Evolutionary conservation across 768 basidiomycete species (phyloP), one percentile per base, ranked within the genome.

Genomic region (Termitomyces bulborhizus): DNA sequence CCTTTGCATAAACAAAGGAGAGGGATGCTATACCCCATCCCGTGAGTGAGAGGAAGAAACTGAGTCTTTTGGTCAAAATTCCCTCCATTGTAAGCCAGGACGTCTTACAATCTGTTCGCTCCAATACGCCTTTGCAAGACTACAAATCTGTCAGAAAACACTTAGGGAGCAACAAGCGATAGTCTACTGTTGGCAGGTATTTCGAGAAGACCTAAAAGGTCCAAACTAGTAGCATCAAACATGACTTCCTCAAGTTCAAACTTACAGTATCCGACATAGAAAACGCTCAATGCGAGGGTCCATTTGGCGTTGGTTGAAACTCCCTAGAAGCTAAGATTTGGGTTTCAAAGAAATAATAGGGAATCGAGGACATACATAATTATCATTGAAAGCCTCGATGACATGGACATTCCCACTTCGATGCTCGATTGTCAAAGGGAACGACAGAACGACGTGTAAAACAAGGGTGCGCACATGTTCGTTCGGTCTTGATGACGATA

Each of bases 191-290:
- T 83, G 1, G 80, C 80, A 26, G 80, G 81, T 69, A 82, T 82
- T 62, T 83, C 80, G 8, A 83, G 66, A 3, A 82, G 69, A 64
- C 80, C 62, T 63, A 48, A n/a, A 26, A n/a, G 24, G 12, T 12
- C 34, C 4, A 34, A 2, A n/a, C 41, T 29, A 53, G 26, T 15
- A 54, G 42, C 3, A 40, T 48, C 15, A 15, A 45, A 24, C 16
- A 37, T 2, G 5, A 16, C 15, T 26, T 42, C 18, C 8, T 27
- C 13, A 1, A 18, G 3, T 15, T 31, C 6, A 36, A 24, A 63
- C 72, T 53, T 55, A 81, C 81, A 82, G 59, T 83, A 83, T 43
- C 81, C 81, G 26, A 81, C 79, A 55, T 83, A 82, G 65, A 83
- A 83, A 26, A 83, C 80, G 55, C 79, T 80, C 43, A 82, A 64